Base-by-base conservation (phyloP, 495 filamentous ascomycete genomes). In the Penicillium desertorum region DNA sequence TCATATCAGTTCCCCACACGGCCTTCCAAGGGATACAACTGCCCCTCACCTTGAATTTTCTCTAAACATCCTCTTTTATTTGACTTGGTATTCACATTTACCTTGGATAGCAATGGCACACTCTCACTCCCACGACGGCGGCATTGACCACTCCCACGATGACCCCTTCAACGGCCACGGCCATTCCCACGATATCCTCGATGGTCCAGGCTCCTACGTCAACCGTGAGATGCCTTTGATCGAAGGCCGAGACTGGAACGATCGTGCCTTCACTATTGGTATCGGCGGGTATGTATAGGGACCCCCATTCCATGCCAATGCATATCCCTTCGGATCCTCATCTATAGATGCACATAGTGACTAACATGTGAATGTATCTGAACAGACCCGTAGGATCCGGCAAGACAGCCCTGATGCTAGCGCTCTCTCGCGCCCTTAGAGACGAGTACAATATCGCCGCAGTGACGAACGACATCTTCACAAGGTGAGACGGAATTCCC, bases 381-480 rank as follows among this genome's bases (percentile, higher is more conserved):
- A 22, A 47, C 62, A 97, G 94, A 51, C 94, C 94, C 65, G 94
- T 98, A 47, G 94, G 94, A 57, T 97, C 94, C 25, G 94, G 94
- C 65, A 98, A 98, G 72, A 97, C 94, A 16, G 94, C 94, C 42
- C 82, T 98, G 20, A 96, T 98, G 93, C 84, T 96, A 9, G 85
- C 89, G 27, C 84, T 97, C 61, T 96, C 90, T 74, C 86, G 80
- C 30, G 85, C 86, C 29, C 83, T 98, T 3, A 86, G 94, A 32
- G 75, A 84, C 46, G 68, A 81, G 25, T 90, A 90, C 79, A 91
- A 86, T 65, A 87, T 98, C 62, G 94, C 94, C 4, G 94, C 92
- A 39, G 92, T 98, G 3, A 98, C 94, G 29, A 98, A 98, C 79
- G 94, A 98, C 78, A 98, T 98, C 81, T 98, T 98, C 82, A 98